Percentiles rank a stretch among this genome's conserved stretches.
Evolutionary conservation across 139 green algal species (phyloP).

Genomic region (Cymbomonas tetramitiformis): DNA sequence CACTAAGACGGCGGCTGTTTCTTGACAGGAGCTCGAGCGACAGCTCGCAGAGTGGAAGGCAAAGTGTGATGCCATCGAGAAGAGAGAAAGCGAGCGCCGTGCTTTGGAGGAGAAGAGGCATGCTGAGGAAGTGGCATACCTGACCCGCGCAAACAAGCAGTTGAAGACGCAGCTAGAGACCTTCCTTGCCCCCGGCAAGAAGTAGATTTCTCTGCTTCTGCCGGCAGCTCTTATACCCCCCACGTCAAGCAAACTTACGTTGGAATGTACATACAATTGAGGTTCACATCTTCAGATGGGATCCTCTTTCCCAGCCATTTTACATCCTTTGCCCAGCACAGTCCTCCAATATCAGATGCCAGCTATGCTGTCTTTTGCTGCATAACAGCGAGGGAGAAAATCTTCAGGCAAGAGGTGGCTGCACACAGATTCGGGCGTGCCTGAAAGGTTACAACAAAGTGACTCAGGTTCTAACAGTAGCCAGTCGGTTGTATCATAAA

Average conservation of each 20-base stretch:
- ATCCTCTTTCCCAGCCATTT: conserved; percentile 28
- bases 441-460: too few relatives aligned
- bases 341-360: too few relatives aligned
- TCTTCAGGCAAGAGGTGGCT: too few relatives aligned
- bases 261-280: not conserved
- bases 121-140: conserved; percentile 63
- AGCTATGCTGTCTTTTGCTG: too few relatives aligned
- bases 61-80: conserved; percentile 71
- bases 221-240: not conserved
- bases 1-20: too few relatives aligned
- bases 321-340: too few relatives aligned
- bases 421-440: too few relatives aligned
- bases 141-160: conserved; percentile 46
- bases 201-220: conserved; percentile 15
- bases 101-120: conserved; percentile 70
- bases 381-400: too few relatives aligned
- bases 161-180: conserved; percentile 65
- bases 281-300: conserved; percentile 21
- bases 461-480: too few relatives aligned
- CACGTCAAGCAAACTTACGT: not conserved
- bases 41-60: conserved; percentile 63
- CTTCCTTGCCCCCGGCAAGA: conserved; percentile 45
- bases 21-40: conserved; percentile 50
- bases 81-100: conserved; percentile 57
- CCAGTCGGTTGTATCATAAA: too few relatives aligned